phyloP scores from a whole-genome alignment of 176 grass and related monocot genomes.

The Tuctoria greenei region DNA sequence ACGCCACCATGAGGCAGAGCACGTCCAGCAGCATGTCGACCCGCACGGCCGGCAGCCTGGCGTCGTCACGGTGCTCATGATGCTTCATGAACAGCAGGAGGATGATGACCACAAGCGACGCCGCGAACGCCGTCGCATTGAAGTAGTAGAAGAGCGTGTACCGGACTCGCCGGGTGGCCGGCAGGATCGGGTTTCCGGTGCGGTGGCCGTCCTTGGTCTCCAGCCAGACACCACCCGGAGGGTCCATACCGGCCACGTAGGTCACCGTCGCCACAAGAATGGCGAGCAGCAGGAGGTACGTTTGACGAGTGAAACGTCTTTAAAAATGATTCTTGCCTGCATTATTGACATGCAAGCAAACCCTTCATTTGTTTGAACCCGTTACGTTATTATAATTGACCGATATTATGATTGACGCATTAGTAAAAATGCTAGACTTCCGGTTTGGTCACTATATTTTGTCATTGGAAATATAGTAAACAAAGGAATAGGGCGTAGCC shows the following conservation, averaged over 20 bases:
- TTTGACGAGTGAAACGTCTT: too few species aligned
- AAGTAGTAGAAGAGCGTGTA: conserved; percentile 36
- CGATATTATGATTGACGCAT: too few species aligned
- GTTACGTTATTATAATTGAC: too few species aligned
- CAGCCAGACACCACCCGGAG: conserved; percentile 42
- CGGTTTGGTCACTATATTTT: too few species aligned
- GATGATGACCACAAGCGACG: conserved; percentile 14
- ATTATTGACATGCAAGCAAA: too few species aligned
- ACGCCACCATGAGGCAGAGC: conserved; percentile 8
- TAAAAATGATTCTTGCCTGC: too few species aligned
- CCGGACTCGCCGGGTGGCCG: neutral
- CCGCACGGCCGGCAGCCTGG: neutral
- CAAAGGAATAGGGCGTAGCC: too few species aligned
- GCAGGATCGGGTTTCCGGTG: conserved; percentile 26
- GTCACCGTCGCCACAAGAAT: conserved; percentile 26
- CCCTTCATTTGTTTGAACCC: too few species aligned
- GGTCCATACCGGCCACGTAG: too few species aligned
- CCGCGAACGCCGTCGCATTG: conserved; percentile 19
- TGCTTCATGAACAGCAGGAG: conserved; percentile 5
- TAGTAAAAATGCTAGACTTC: too few species aligned
- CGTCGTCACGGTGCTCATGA: too few species aligned
- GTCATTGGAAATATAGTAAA: too few species aligned
- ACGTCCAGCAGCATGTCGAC: neutral
- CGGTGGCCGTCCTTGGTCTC: conserved; percentile 16
- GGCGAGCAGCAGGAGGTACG: conserved; percentile 40